A percentile compares a stretch with the other conserved stretches of the same genome.
Conservation (phyloP, 1,284 basidiomycete genomes). For the Cutaneotrichosporon sp. region DNA sequence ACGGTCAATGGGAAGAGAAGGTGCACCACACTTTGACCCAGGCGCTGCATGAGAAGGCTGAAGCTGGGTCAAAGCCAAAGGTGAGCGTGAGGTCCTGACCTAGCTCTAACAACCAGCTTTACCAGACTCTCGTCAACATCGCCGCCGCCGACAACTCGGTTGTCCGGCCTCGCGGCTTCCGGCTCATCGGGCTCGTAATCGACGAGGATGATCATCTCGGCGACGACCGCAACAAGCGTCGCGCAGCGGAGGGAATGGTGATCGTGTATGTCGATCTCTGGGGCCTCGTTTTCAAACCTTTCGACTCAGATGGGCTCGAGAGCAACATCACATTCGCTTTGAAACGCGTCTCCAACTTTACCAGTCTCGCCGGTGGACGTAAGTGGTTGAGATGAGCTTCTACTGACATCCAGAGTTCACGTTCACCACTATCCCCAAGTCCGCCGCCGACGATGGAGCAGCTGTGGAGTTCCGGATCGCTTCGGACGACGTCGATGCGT, state of each 20-base stretch:
- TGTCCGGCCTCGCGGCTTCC: constrained; percentile 17
- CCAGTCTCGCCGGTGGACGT: background rate
- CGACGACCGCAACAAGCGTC: constrained; percentile 8
- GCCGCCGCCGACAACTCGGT: background rate
- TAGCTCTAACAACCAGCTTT: background rate
- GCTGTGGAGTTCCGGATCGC: background rate
- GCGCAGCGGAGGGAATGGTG: constrained; percentile 12
- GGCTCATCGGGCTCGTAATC: constrained; percentile 8
- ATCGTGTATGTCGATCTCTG: constrained; percentile 22
- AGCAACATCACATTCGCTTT: background rate
- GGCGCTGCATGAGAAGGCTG: background rate
- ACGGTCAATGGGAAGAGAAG: background rate
- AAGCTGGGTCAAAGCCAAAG: background rate
- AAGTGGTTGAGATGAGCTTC: too few species aligned
- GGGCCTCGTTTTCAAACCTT: constrained; percentile 10
- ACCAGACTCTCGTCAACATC: constrained; percentile 6
- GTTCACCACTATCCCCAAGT: background rate
- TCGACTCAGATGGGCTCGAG: constrained; percentile 3
- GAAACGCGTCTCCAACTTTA: constrained; percentile 1
- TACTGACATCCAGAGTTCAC: background rate
- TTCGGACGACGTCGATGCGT: constrained; percentile 53
- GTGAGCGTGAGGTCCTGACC: background rate
- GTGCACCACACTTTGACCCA: background rate
- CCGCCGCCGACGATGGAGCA: background rate
- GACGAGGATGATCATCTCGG: constrained; percentile 15